Percentiles rank a stretch among this genome's conserved stretches.
Evolutionary conservation across 768 basidiomycete genomes (phyloP).

Genomic region (Tylopilus cervinicoccineus): DNA sequence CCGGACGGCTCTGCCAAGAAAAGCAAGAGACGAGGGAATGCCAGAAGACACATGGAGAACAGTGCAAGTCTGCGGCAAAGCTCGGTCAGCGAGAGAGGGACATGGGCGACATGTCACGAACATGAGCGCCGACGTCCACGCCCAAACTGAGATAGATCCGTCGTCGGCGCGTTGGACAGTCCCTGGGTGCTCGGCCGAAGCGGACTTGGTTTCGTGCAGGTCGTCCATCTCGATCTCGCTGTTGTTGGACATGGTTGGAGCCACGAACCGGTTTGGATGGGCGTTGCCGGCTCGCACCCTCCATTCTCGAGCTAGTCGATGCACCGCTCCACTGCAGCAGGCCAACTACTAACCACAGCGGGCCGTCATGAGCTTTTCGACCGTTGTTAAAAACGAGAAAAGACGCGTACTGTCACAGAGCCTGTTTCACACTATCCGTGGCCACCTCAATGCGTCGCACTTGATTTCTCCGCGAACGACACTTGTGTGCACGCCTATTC

Average conservation of each 20-base stretch:
- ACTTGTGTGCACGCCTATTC: constrained; percentile 41
- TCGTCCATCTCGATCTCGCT: constrained; percentile 44
- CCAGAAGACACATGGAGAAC: constrained; percentile 37
- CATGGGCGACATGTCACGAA: constrained; percentile 16
- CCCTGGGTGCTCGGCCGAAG: constrained; percentile 12
- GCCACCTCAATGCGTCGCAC: constrained; percentile 32
- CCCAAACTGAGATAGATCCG: constrained; percentile 35
- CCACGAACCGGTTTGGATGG: not conserved
- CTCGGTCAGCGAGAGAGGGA: constrained; percentile 1
- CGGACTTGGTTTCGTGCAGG: constrained; percentile 14
- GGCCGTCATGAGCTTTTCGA: constrained; percentile 39
- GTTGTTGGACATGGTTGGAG: constrained; percentile 26
- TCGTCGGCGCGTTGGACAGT: constrained; percentile 13
- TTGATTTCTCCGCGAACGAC: constrained; percentile 32
- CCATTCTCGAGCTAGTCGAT: constrained; percentile 31
- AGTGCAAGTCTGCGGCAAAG: constrained; percentile 29
- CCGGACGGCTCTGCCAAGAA: constrained; percentile 55
- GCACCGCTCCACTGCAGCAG: constrained; percentile 20
- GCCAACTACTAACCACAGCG: constrained; percentile 32
- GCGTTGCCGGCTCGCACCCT: constrained; percentile 1
- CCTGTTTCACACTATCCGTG: too few species aligned
- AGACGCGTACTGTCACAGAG: constrained; percentile 32
- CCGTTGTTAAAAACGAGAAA: constrained; percentile 14
- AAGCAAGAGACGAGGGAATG: constrained; percentile 63
- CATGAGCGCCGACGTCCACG: constrained; percentile 34